A percentile compares a stretch with the other conserved stretches of the same genome.
phyloP scores from a whole-genome alignment of 2,329 filamentous ascomycete species.

The Aspergillus vadensis region DNA sequence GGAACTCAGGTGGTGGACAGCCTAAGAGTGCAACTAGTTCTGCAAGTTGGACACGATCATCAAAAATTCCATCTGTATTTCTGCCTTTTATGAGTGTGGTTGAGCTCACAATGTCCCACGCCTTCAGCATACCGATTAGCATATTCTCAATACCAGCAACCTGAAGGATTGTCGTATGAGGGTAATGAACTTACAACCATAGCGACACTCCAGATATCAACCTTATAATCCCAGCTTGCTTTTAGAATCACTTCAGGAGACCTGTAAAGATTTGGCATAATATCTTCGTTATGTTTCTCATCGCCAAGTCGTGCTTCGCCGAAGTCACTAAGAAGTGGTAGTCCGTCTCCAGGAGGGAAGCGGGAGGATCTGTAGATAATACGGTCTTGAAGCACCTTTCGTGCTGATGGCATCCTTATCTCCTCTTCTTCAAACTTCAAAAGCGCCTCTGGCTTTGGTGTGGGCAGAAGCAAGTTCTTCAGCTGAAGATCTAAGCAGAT shows the following conservation, averaged over 20 bases:
- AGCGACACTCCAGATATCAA: slow-evolving; percentile 53
- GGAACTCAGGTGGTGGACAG: slow-evolving; percentile 20
- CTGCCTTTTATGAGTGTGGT: slow-evolving; percentile 14
- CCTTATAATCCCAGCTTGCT: slow-evolving; percentile 41
- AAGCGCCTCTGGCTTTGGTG: neutral
- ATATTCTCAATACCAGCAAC: neutral
- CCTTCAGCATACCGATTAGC: neutral
- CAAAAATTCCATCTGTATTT: slow-evolving; percentile 25
- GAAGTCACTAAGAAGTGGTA: slow-evolving; percentile 8
- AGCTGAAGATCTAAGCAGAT: neutral
- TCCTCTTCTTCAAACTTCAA: neutral
- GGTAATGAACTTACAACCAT: slow-evolving; percentile 41
- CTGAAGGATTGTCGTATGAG: no score
- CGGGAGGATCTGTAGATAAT: slow-evolving; percentile 3
- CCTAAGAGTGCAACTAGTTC: slow-evolving; percentile 28
- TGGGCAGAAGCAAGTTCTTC: neutral
- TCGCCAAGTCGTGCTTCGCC: neutral
- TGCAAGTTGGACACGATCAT: slow-evolving; percentile 27
- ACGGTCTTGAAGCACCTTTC: slow-evolving; percentile 11
- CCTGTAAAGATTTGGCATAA: slow-evolving; percentile 20
- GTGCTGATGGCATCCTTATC: neutral
- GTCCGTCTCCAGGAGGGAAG: slow-evolving; percentile 3
- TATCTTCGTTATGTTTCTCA: slow-evolving; percentile 22
- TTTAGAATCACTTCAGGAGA: slow-evolving; percentile 44
- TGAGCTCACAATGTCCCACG: slow-evolving; percentile 16